Base-by-base conservation (phyloP, 2,329 filamentous ascomycete genomes). In the Pseudodiploospora longispora region DNA sequence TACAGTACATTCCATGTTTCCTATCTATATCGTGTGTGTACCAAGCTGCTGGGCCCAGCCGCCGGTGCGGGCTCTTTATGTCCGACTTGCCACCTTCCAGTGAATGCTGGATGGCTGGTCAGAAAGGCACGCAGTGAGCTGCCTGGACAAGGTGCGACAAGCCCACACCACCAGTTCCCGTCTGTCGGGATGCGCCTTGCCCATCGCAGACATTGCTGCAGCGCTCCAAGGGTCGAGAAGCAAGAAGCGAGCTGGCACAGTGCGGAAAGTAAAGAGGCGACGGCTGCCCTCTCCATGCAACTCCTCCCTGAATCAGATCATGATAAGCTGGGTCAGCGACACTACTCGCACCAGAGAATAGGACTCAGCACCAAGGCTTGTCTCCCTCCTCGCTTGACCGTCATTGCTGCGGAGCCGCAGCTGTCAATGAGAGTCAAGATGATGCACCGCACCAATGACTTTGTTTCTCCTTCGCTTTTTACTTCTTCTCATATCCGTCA, bases 161-260 rank as follows among this genome's bases (percentile, higher is more conserved):
- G 44, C 34, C 44, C 44, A 47, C 44, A 47, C 44, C 44, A 40
- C 44, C 44, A 43, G 41, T 47, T 47, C 44, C 44, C 29, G 27
- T 30, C 41, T 46, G 32, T 46, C 40, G 42, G 46, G 35, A 28
- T 9, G 19, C 39, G 46, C 43, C 32, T 46, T 48, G 9, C 42
- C 40, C 37, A 36, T 35, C 28, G 35, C 5, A 46, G 43, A 46
- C 41, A 27, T 35, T 30, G 38, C 38, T 47, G 47, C 44, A 46
- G 44, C 38, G 19, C 36, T 30, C 30, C 30, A 42, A 38, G 27
- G 19, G 19, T 40, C 39, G 32, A 31, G 43, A 38, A 29, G 43
- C 39, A 30, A 28, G 35, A 8, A 35, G 39, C 12, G 7, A 36
- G 38, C 7, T 28, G 12, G 28, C 9, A 28, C 34, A 27, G 32